These are phyloP conservation scores for Mycogone perniciosa DNA, from an alignment of 2,329 filamentous ascomycete genomes.

Conservation along the genomic window DNA sequence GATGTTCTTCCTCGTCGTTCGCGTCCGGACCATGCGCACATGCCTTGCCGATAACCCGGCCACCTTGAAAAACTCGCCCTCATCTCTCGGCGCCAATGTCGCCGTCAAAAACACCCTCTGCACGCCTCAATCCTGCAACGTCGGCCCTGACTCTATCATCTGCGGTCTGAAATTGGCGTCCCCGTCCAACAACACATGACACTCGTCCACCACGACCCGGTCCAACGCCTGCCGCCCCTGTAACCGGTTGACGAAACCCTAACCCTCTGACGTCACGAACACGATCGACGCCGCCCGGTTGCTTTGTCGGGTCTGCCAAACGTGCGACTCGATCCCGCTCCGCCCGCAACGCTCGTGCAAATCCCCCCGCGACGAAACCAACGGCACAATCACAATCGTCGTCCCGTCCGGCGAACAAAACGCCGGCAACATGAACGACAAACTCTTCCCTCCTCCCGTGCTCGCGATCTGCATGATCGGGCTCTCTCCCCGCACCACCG, in stretches of 20 bases:
- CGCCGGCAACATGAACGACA: constrained; percentile 16
- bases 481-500: constrained; percentile 5
- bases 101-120: constrained; percentile 11
- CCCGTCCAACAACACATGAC: constrained; percentile 6
- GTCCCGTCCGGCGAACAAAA: constrained; percentile 5
- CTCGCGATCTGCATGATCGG: constrained; percentile 12
- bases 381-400: constrained; percentile 12
- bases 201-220: constrained; percentile 10
- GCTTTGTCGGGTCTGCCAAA: not conserved
- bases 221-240: not conserved
- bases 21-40: no score
- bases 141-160: not conserved
- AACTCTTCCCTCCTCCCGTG: constrained; percentile 14
- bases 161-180: constrained; percentile 5
- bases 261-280: constrained; percentile 6
- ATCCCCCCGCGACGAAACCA: constrained; percentile 9
- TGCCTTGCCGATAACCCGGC: not conserved
- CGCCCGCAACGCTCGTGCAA: constrained; percentile 2
- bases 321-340: not conserved
- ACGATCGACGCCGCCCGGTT: not conserved
- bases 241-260: constrained; percentile 6
- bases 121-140: constrained; percentile 1
- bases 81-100: constrained; percentile 6
- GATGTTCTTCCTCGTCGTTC: no score
- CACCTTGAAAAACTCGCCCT: not conserved